Conservation (phyloP, 2,329 filamentous ascomycete species). For the Thelonectria olida region DNA sequence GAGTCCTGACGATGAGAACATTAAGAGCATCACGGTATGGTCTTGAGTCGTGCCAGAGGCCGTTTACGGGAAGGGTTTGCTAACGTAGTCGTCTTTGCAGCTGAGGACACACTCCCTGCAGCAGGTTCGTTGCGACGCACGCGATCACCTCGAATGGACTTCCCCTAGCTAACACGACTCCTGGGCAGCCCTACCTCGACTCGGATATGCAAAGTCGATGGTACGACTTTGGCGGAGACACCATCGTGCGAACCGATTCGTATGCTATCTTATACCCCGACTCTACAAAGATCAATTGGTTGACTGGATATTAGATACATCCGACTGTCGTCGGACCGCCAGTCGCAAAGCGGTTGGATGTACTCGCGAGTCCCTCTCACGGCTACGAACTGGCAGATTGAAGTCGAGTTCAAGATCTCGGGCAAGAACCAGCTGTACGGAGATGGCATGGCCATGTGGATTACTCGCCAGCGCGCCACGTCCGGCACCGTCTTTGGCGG, state of each 20-base stretch:
- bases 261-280: constrained; percentile 51
- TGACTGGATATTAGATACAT: constrained; percentile 73
- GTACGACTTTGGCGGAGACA: constrained; percentile 98
- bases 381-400: constrained; percentile 98
- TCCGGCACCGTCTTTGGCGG: constrained; percentile 88
- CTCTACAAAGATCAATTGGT: constrained; percentile 25
- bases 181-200: constrained; percentile 87
- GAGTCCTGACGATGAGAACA: constrained; percentile 57
- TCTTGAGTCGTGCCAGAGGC: neutral
- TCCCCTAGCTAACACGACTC: constrained; percentile 34
- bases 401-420: constrained; percentile 93
- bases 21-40: constrained; percentile 63
- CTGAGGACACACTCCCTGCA: constrained; percentile 86
- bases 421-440: constrained; percentile 91
- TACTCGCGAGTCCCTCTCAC: constrained; percentile 95
- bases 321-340: constrained; percentile 88
- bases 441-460: constrained; percentile 97
- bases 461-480: constrained; percentile 90
- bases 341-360: constrained; percentile 91
- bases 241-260: constrained; percentile 79
- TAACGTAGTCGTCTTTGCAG: constrained; percentile 53
- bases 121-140: constrained; percentile 67
- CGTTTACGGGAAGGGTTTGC: constrained; percentile 16
- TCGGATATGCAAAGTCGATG: constrained; percentile 98
- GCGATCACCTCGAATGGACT: constrained; percentile 27